Evolutionary conservation across 371 early-diverging fungal species (phyloP).

Genomic region (Funneliformis caledonium): DNA sequence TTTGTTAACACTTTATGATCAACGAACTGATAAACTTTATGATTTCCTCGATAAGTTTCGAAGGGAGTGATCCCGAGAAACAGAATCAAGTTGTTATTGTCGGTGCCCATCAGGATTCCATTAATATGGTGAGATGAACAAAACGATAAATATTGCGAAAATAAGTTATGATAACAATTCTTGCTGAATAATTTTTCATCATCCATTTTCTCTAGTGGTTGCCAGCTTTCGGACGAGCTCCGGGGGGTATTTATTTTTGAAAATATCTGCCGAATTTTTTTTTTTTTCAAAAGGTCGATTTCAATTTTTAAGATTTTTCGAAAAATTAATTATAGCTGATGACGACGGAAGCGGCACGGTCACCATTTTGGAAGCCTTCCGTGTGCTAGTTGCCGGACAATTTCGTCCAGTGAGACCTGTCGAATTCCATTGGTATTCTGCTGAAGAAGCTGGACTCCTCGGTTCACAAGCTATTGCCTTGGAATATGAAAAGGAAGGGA

Average conservation of each 20-base stretch:
- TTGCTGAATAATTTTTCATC: too few relatives aligned
- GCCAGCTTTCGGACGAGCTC: slow-evolving; percentile 80
- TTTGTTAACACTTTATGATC: too few relatives aligned
- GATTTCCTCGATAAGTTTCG: slow-evolving; percentile 52
- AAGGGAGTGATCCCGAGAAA: slow-evolving; percentile 58
- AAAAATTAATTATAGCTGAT: slow-evolving; percentile 59
- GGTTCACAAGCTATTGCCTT: slow-evolving; percentile 89
- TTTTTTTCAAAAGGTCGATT: background rate
- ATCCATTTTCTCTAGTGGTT: slow-evolving; percentile 54
- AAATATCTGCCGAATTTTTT: background rate
- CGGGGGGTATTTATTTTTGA: slow-evolving; percentile 70
- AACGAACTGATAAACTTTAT: too few relatives aligned
- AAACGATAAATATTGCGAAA: background rate
- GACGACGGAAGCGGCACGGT: slow-evolving; percentile 92
- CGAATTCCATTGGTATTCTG: slow-evolving; percentile 96
- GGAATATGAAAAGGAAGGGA: slow-evolving; percentile 61
- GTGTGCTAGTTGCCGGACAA: slow-evolving; percentile 66
- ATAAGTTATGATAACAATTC: too few relatives aligned
- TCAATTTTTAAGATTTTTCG: background rate
- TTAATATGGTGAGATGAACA: slow-evolving; percentile 57
- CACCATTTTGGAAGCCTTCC: slow-evolving; percentile 87
- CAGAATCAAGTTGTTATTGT: slow-evolving; percentile 77
- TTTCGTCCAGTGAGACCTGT: slow-evolving; percentile 83
- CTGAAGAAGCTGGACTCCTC: slow-evolving; percentile 85
- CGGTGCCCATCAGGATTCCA: slow-evolving; percentile 91